Evolutionary conservation across 176 grass and related monocot genomes (phyloP), one percentile per base, ranked within the genome.

Genomic region (Dendrocalamus sinicus): DNA sequence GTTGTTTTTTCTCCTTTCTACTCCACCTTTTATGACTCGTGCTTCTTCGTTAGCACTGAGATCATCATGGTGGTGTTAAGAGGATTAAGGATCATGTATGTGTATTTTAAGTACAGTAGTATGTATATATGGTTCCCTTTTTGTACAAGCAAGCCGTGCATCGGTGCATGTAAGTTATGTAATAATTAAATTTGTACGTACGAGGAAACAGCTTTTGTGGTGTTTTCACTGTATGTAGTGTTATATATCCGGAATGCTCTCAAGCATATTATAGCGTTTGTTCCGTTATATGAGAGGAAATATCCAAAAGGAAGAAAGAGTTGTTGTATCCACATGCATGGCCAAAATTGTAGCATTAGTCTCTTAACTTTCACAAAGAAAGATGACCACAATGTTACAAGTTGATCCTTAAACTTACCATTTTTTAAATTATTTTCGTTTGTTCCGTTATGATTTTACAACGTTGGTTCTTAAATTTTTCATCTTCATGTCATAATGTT

Each of bases 41-140:
- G 48, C 52, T 43, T 40, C 53, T 71, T 60, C 64, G 28, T n/a
- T 78, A 78, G 52, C 63, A 37, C 20, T 26, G 75, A 63, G 84
- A 71, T 66, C 28, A 75, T 73, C 54, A 71, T 43, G 65, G 5
- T 1, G 17, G 37, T 22, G 30, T 32, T 32, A 32, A 32, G 30
- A 32, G 30, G 30, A 60, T 72, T 9, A 50, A 50, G 12, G 40
- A 12, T 64, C 67, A 26, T 79, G 53, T 74, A 17, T 86, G 19
- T 70, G 37, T 76, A 7, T 77, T 15, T 40, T 66, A 81, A 43
- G 77, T 67, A 73, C 46, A 67, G 24, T 32, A 32, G 2, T 13
- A 28, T 80, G 23, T 83, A 69, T 14, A 17, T 22, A 67, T 53
- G 14, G 23, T 60, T 72, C 46, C 58, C 62, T 26, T 71, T 53